Conservation (phyloP, 257 asterid genomes). For the Scutellaria minor region DNA sequence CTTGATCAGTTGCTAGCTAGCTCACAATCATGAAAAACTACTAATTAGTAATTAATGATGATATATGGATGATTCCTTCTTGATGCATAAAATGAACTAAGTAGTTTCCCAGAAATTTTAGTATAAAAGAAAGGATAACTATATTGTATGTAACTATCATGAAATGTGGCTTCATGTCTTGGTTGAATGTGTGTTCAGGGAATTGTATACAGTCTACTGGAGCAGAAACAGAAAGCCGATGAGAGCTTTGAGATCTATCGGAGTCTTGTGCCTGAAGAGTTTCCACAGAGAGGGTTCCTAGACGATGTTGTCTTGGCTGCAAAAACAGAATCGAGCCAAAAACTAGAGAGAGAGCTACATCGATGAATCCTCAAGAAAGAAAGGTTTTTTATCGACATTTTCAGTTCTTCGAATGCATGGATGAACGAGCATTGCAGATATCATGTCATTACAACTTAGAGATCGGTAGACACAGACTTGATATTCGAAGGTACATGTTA, state of each 20-base stretch:
- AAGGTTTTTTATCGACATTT: neutral
- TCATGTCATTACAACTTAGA: neutral
- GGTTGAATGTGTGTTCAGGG: slow-evolving; percentile 57
- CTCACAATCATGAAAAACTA: too few species aligned
- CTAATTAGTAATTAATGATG: neutral
- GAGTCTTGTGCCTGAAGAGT: slow-evolving; percentile 83
- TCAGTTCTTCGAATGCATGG: slow-evolving; percentile 15
- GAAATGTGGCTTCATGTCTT: neutral
- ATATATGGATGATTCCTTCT: neutral
- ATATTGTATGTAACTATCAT: neutral
- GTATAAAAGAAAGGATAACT: too few species aligned
- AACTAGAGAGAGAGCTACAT: slow-evolving; percentile 56
- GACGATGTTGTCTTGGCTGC: slow-evolving; percentile 87
- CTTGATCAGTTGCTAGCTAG: neutral
- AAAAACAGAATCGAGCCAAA: slow-evolving; percentile 66
- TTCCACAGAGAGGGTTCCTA: slow-evolving; percentile 78
- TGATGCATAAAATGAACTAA: neutral
- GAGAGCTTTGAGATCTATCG: slow-evolving; percentile 71
- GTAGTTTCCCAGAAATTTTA: neutral
- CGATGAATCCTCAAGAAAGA: slow-evolving; percentile 28
- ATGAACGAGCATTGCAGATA: neutral
- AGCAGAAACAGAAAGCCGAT: slow-evolving; percentile 71
- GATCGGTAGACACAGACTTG: neutral
- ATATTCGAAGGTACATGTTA: neutral
- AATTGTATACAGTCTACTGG: slow-evolving; percentile 76